phyloP scores from a whole-genome alignment of 2,329 filamentous ascomycete genomes.

The Paramyrothecium roridum region DNA sequence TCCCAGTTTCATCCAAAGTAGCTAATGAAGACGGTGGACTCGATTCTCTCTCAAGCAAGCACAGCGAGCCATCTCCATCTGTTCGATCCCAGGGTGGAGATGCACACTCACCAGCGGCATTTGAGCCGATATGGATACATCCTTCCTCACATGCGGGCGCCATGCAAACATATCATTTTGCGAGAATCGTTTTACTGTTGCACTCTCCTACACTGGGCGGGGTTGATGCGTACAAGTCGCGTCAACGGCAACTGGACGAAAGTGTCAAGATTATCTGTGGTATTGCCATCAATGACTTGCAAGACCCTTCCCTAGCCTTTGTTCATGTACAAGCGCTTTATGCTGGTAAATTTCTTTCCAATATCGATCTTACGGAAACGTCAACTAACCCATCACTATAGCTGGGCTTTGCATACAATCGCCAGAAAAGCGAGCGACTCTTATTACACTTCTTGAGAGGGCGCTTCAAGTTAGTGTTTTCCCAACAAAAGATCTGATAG shows the following conservation, averaged over 20 bases:
- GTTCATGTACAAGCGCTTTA: background rate
- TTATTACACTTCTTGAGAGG: background rate
- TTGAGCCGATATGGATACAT: constrained; percentile 44
- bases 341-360: background rate
- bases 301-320: background rate
- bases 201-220: background rate
- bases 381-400: background rate
- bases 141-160: constrained; percentile 40
- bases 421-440: background rate
- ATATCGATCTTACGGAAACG: background rate
- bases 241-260: constrained; percentile 6
- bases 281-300: constrained; percentile 17
- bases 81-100: constrained; percentile 13
- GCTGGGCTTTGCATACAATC: background rate
- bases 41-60: background rate
- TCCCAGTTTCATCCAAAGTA: background rate
- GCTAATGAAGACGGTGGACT: background rate
- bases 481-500: background rate
- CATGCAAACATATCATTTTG: constrained; percentile 47
- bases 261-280: constrained; percentile 32
- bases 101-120: constrained; percentile 38
- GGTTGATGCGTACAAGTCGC: constrained; percentile 40
- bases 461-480: background rate
- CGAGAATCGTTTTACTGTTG: constrained; percentile 29
- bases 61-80: background rate